Base-by-base conservation (phyloP, 345 rosid genomes). In the rapeseed (Brassica napus) region DNA sequence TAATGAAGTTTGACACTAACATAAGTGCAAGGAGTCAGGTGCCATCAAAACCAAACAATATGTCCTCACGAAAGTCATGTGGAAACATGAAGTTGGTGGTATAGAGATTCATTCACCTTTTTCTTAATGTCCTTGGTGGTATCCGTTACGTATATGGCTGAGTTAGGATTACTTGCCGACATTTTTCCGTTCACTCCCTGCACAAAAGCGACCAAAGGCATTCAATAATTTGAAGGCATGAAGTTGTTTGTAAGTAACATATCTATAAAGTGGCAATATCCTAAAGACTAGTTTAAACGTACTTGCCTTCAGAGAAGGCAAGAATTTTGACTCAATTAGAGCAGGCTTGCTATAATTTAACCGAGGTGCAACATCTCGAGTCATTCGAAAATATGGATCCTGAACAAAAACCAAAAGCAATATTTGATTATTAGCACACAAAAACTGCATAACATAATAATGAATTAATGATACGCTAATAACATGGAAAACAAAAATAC, bases 361-460 rank as follows among this genome's bases (percentile, higher is more conserved):
- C 42, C 94, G 89, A 15, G 97, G 94, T 65, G 98, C 97, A 77
- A 91, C 98, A 86, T 94, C 97, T 10, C 97, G 82, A 9, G 98
- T 92, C 97, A 89, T 92, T 83, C 97, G 90, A 81, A 92, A 94
- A 83, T 94, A 94, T 57, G 97, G 98, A 83, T 94, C 98, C 98
- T 92, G 91, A 79, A 82, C 52, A 70, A 69, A 83, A 42, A 68
- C 35, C 35, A 32, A 73, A 54, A 42, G 34, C 62, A 79, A 5
- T 8, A 4, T 59, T 21, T 28, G 10, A 18, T 65, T 37, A 14
- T 42, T 42, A 73, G 28, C 9, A 55, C 68, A 72, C n/a, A 44
- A 44, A 28, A 11, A 32, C 62, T 31, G 52, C 79, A 77, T 2
- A 60, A 23, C 35, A 32, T 32, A 32, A 32, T 32, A 32, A 32